A percentile compares a stretch with the other conserved stretches of the same genome.
These are phyloP conservation scores for Penicillium chermesinum DNA, from an alignment of 495 filamentous ascomycete genomes.

Conservation along the genomic window DNA sequence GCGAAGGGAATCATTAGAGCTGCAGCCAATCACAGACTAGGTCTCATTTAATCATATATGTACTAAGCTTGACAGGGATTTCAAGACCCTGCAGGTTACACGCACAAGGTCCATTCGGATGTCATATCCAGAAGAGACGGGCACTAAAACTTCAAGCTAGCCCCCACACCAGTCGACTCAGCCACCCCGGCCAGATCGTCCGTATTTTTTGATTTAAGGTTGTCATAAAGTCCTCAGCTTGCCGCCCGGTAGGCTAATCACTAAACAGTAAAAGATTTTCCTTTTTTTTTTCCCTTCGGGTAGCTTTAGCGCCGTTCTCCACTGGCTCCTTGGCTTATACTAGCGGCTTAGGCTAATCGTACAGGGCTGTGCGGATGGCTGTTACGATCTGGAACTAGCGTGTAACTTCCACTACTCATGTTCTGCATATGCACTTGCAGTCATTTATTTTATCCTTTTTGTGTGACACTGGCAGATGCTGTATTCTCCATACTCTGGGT, in stretches of 20 bases:
- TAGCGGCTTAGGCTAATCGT: neutral
- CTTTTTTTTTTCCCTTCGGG: neutral
- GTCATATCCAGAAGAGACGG: neutral
- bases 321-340: neutral
- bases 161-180: neutral
- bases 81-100: too few species aligned
- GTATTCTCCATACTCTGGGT: too few species aligned
- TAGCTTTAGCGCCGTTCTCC: neutral
- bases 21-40: too few species aligned
- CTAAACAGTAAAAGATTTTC: neutral
- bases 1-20: too few species aligned
- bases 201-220: constrained; percentile 4
- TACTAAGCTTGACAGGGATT: too few species aligned
- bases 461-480: too few species aligned
- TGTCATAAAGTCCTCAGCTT: neutral
- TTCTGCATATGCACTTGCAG: neutral
- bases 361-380: neutral
- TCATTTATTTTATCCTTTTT: too few species aligned
- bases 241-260: neutral
- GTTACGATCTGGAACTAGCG: neutral
- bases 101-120: too few species aligned
- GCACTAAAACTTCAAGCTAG: neutral
- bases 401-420: neutral
- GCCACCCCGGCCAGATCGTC: neutral
- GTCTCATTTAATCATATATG: too few species aligned